These are phyloP conservation scores for Aspergillus baeticus DNA, from an alignment of 495 filamentous ascomycete genomes.

Conservation along the genomic window DNA sequence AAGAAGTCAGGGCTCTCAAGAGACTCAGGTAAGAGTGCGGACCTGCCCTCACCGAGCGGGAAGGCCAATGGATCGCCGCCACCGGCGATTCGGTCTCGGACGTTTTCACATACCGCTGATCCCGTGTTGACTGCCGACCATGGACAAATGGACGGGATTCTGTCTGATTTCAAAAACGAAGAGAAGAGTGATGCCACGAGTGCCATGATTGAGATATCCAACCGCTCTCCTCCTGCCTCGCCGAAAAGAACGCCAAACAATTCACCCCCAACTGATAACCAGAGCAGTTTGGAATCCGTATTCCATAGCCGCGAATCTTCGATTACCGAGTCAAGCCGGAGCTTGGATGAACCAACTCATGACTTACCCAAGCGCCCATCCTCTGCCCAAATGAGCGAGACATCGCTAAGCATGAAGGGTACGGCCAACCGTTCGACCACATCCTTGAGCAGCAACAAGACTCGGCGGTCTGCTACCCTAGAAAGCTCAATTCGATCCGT, in stretches of 20 bases:
- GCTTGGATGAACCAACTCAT: slow-evolving; percentile 18
- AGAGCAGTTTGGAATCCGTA: slow-evolving; percentile 24
- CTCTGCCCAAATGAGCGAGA: slow-evolving; percentile 26
- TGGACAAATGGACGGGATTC: slow-evolving; percentile 57
- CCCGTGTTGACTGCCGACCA: slow-evolving; percentile 64
- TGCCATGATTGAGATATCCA: slow-evolving; percentile 65
- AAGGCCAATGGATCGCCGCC: slow-evolving; percentile 43
- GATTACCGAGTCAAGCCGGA: slow-evolving; percentile 33
- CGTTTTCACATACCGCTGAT: slow-evolving; percentile 62
- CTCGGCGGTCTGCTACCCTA: slow-evolving; percentile 39
- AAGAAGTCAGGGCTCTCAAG: slow-evolving; percentile 27
- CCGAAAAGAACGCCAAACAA: slow-evolving; percentile 51
- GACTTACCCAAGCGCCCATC: slow-evolving; percentile 23
- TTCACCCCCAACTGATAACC: slow-evolving; percentile 47
- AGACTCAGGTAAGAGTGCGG: slow-evolving; percentile 28
- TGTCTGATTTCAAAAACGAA: slow-evolving; percentile 32
- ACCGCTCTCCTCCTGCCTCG: slow-evolving; percentile 56
- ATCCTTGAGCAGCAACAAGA: slow-evolving; percentile 28
- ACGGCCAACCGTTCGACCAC: slow-evolving; percentile 31
- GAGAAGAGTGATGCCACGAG: slow-evolving; percentile 58
- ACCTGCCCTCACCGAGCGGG: slow-evolving; percentile 42
- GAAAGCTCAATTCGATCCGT: slow-evolving; percentile 41
- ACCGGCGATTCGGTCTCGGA: slow-evolving; percentile 57
- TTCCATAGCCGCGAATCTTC: slow-evolving; percentile 33
- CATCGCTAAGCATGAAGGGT: slow-evolving; percentile 30